Evolutionary conservation across 257 asterid genomes (phyloP).

Genomic region (Primulina eburnea): DNA sequence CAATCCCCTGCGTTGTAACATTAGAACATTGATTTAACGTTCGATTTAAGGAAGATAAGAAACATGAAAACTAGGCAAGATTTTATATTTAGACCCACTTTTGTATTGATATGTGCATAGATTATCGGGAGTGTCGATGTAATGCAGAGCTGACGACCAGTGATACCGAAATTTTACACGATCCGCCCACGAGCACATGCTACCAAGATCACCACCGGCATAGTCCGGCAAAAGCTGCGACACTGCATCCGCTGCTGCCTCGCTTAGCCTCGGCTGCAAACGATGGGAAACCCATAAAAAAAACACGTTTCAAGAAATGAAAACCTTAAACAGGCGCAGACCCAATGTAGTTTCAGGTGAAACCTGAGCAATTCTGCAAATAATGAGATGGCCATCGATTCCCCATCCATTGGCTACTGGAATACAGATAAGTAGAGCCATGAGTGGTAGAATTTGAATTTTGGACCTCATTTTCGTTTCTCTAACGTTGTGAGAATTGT

Average conservation of each 20-base stretch:
- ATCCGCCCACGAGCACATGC: constrained; percentile 88
- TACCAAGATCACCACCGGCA: constrained; percentile 56
- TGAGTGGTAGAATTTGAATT: constrained; percentile 25
- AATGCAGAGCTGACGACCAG: constrained; percentile 90
- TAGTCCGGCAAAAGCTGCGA: constrained; percentile 55
- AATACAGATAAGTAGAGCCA: constrained; percentile 27
- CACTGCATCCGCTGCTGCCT: constrained; percentile 70
- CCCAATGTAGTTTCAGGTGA: not conserved
- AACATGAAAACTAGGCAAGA: not conserved
- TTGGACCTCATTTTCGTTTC: constrained; percentile 35
- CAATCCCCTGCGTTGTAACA: constrained; percentile 60
- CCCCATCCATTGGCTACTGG: constrained; percentile 76
- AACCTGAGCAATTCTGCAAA: constrained; percentile 82
- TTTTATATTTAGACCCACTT: constrained; percentile 40
- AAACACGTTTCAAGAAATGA: too few species aligned
- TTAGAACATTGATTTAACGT: not conserved
- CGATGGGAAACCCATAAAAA: not conserved
- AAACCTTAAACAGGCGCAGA: too few species aligned
- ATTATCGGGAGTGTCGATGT: constrained; percentile 66
- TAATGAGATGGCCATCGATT: constrained; percentile 68
- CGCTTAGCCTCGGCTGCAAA: constrained; percentile 57
- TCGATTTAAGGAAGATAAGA: not conserved
- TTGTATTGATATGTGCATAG: constrained; percentile 66
- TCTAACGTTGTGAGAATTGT: not conserved
- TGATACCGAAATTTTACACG: constrained; percentile 57